Evolutionary conservation across 176 grass and related monocot species (phyloP).

Genomic region (barley (Hordeum vulgare)): DNA sequence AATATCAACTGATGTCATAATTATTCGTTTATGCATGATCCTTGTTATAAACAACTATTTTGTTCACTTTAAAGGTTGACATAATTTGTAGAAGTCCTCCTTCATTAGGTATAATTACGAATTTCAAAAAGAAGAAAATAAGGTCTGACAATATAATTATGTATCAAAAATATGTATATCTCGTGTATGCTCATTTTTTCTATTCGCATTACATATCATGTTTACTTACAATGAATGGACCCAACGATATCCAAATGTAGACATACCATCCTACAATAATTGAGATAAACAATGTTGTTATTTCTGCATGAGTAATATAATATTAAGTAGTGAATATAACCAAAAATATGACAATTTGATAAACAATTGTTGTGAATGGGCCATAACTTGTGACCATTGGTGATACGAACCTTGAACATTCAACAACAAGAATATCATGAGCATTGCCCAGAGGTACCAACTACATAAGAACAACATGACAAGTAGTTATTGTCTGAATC

Average conservation of each 20-base stretch:
- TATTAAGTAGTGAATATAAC: not conserved
- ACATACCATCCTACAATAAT: constrained; percentile 53
- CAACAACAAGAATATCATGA: constrained; percentile 78
- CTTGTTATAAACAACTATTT: not conserved
- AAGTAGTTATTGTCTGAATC: not conserved
- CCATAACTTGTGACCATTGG: not conserved
- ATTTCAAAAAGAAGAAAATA: too few species aligned
- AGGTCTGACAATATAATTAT: not conserved
- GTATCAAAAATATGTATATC: not conserved
- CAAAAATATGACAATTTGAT: not conserved
- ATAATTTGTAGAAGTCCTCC: not conserved
- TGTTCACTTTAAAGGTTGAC: not conserved
- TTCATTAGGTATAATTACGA: not conserved
- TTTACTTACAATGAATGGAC: constrained; percentile 78
- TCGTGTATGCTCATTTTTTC: not conserved
- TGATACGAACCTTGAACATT: constrained; percentile 57
- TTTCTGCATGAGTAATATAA: not conserved
- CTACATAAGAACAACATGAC: constrained; percentile 34
- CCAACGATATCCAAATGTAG: constrained; percentile 66
- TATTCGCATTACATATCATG: not conserved
- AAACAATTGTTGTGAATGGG: not conserved
- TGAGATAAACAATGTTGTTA: not conserved
- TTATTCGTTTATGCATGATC: not conserved
- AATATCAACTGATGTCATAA: not conserved
- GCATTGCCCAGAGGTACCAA: constrained; percentile 78